Conservation (phyloP, 345 rosid genomes). For the Eucalyptus microcorys region DNA sequence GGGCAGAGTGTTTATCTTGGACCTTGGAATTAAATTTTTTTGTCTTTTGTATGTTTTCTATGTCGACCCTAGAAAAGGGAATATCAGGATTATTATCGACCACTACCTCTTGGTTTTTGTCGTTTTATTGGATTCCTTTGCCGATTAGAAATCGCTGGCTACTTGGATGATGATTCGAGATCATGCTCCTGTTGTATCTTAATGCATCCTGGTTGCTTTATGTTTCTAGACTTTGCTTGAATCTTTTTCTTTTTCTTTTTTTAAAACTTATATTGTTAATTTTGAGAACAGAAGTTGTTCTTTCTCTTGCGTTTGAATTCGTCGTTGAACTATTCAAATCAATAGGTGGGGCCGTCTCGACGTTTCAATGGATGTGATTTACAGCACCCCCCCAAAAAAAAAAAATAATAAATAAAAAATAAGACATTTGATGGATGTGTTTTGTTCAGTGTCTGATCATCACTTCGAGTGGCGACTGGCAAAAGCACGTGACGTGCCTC, state of each 20-base stretch:
- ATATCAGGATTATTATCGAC: not conserved
- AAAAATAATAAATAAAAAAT: accelerated
- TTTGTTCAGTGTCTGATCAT: not conserved
- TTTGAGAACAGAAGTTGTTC: not conserved
- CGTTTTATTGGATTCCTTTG: not conserved
- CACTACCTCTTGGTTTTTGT: not conserved
- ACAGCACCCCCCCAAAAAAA: not conserved
- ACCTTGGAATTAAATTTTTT: not conserved
- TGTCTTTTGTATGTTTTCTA: not conserved
- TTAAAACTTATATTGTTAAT: not conserved
- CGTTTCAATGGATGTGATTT: not conserved
- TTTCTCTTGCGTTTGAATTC: not conserved
- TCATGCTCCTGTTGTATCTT: not conserved
- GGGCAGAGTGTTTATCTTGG: not conserved
- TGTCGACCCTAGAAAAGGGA: not conserved
- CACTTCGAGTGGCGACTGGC: not conserved
- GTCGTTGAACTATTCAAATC: not conserved
- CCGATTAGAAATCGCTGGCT: not conserved
- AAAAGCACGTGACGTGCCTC: not conserved
- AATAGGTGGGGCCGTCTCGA: not conserved
- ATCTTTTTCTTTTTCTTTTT: not conserved
- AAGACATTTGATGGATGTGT: not conserved
- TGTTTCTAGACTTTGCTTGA: not conserved
- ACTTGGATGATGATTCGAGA: not conserved
- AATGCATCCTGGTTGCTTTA: not conserved